phyloP scores from a whole-genome alignment of 345 rosid species.

The Laguncularia racemosa region DNA sequence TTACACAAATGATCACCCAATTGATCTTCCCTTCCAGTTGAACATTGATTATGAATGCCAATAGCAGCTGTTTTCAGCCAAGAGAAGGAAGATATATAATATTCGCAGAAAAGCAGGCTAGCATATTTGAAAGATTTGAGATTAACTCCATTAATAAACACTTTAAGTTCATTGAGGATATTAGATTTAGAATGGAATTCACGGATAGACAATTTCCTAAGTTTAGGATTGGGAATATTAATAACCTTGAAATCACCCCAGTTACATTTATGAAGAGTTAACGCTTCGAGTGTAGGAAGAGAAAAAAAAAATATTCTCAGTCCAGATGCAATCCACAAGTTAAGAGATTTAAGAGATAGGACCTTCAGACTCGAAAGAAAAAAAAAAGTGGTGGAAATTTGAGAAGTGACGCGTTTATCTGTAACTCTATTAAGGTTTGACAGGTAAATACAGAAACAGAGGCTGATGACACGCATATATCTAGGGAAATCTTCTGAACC shows the following conservation, averaged over 20 bases:
- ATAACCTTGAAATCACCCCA: background rate
- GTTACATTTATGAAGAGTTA: background rate
- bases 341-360: background rate
- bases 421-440: conserved; percentile 1
- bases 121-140: too few species aligned
- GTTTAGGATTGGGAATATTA: too few species aligned
- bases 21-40: too few species aligned
- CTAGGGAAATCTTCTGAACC: background rate
- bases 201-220: too few species aligned
- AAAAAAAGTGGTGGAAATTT: conserved; percentile 1
- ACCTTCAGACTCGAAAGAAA: conserved; percentile 11
- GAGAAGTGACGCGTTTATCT: background rate
- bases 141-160: too few species aligned
- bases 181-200: too few species aligned
- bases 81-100: too few species aligned
- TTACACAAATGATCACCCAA: background rate
- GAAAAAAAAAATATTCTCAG: background rate
- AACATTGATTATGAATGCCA: too few species aligned
- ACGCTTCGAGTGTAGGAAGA: background rate
- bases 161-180: too few species aligned
- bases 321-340: background rate
- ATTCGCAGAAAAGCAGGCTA: too few species aligned
- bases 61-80: too few species aligned
- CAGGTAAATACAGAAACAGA: conserved; percentile 6
- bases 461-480: background rate